Percentiles rank a stretch among this genome's conserved stretches.
Evolutionary conservation across 2,329 filamentous ascomycete species (phyloP).

Genomic region (Xylaria sp.): DNA sequence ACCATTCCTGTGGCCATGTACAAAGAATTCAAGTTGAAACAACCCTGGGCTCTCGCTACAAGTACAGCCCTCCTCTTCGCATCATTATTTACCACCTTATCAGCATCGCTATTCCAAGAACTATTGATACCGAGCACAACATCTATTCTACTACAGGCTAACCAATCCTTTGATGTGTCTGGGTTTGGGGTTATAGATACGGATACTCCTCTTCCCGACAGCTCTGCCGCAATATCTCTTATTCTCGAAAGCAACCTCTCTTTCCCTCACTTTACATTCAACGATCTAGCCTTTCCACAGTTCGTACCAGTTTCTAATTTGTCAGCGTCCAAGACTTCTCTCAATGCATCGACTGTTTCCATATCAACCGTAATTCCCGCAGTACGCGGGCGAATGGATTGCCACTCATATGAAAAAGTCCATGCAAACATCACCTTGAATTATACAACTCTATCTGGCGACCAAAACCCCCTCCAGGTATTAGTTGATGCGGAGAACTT

Average conservation of each 20-base stretch:
- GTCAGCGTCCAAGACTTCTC: no score
- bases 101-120: conserved; percentile 21
- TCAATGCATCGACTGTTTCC: background rate
- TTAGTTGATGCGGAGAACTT: background rate
- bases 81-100: conserved; percentile 21
- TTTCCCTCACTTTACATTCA: conserved; percentile 19
- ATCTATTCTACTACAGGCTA: background rate
- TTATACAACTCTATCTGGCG: background rate
- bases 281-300: conserved; percentile 9
- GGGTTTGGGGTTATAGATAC: no score
- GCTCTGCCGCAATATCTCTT: no score
- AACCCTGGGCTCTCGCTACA: background rate
- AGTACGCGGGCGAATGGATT: background rate
- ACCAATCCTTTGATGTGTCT: conserved; percentile 3
- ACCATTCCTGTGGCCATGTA: background rate
- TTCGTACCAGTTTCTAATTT: background rate
- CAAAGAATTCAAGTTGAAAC: background rate
- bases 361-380: conserved; percentile 9
- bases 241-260: conserved; percentile 11
- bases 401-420: background rate
- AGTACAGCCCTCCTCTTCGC: conserved; percentile 11
- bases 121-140: background rate
- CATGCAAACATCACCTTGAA: background rate
- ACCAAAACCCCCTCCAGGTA: background rate
- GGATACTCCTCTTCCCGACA: no score